Evolutionary conservation across 1,284 basidiomycete genomes (phyloP).

Genomic region (Trametes polyzona): DNA sequence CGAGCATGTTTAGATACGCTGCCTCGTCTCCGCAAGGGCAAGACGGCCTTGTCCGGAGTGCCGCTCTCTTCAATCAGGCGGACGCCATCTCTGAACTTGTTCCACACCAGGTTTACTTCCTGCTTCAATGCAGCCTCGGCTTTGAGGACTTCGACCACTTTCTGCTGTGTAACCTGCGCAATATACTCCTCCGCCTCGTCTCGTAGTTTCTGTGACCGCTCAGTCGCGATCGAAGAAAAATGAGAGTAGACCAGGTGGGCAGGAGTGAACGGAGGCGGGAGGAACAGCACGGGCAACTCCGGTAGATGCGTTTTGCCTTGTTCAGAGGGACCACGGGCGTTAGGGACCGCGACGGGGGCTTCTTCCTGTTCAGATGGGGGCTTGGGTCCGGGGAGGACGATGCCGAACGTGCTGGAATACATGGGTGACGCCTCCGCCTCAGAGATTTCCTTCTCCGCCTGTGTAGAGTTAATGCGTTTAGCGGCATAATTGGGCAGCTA

Average conservation of each 20-base stretch:
- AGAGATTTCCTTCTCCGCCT: conserved; percentile 54
- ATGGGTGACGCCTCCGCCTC: conserved; percentile 48
- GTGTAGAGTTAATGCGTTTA: conserved; percentile 23
- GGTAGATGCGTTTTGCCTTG: conserved; percentile 34
- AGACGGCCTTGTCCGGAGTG: neutral
- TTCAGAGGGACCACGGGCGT: conserved; percentile 32
- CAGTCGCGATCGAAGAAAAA: conserved; percentile 60
- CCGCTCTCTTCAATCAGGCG: conserved; percentile 48
- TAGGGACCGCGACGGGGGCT: conserved; percentile 25
- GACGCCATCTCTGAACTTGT: conserved; percentile 55
- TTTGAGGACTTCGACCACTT: conserved; percentile 58
- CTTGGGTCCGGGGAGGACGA: conserved; percentile 50
- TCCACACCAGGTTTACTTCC: conserved; percentile 69
- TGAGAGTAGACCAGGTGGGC: conserved; percentile 72
- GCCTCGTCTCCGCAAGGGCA: conserved; percentile 13
- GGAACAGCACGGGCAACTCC: conserved; percentile 56
- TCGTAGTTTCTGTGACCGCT: conserved; percentile 59
- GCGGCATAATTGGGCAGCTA: conserved; percentile 9
- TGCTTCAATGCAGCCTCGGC: conserved; percentile 57
- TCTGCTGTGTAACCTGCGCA: conserved; percentile 55
- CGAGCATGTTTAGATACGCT: conserved; percentile 18
- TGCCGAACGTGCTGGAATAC: conserved; percentile 56
- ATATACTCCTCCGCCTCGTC: conserved; percentile 63
- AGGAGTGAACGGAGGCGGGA: conserved; percentile 76
- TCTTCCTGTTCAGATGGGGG: conserved; percentile 22